Base-by-base conservation (phyloP, 495 filamentous ascomycete genomes). In the Annulohypoxylon maeteangense region DNA sequence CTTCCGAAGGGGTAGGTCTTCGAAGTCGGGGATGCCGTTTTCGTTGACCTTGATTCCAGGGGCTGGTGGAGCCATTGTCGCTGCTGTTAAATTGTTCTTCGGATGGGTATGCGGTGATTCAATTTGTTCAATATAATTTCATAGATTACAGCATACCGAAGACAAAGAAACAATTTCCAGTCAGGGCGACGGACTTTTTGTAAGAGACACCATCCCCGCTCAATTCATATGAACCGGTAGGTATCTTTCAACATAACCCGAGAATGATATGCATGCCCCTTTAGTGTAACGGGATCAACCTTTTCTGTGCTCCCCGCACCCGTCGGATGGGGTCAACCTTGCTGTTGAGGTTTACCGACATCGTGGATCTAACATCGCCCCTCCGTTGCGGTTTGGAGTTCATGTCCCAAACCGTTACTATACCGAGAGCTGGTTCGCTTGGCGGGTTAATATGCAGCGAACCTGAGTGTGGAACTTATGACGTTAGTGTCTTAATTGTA, bases 21-120 rank as follows among this genome's bases (percentile, higher is more conserved):
- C 78, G 64, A 85, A 85, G 62, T 58, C 50, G 5, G 81, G 81
- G 57, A 83, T 76, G 47, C 79, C 77, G 72, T 82, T 81, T 12
- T 73, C 74, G 59, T 82, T 81, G n/a, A 82, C 65, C 64, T 77
- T 78, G 71, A 74, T 72, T n/a, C 72, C 76, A 48, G 72, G 20
- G 14, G 53, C 70, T 2, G 76, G 70, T 4, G 75, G 76, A 20
- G 75, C 72, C 76, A 78, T 78, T 27, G 31, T 55, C 34, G 29
- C 14, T 1, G 34, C 27, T 32, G 7, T 27, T 10, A 2, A 14
- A 14, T 29, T 27, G 20, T 29, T 51, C 47, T 29, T 29, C 12
- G 10, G 7, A 7, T 14, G 10, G 7, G 12, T 14, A 14, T 51
- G 11, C 2, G 6, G 22, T 3, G 14, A 23, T 53, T 20, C 7